Conservation (phyloP, 2,329 filamentous ascomycete species). For the Trichoderma harzianum region DNA sequence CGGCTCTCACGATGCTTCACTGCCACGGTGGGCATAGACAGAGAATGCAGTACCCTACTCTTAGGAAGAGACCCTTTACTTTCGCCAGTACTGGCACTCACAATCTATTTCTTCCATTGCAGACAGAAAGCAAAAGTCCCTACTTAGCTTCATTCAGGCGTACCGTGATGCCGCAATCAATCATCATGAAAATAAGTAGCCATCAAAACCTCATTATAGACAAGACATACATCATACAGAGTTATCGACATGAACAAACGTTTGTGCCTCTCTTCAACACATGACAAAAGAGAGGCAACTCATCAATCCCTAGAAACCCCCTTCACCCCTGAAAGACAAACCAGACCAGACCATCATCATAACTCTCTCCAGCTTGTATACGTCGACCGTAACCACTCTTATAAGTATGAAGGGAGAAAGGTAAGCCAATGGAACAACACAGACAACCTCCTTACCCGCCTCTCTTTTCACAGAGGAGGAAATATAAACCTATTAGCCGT, state of each 20-base stretch:
- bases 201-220: slow-evolving; percentile 18
- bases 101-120: neutral
- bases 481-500: neutral
- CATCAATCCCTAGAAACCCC: neutral
- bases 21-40: neutral
- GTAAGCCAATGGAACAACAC: neutral
- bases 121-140: neutral
- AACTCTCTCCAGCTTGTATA: neutral
- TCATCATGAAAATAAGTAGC: neutral
- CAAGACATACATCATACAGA: slow-evolving; percentile 23
- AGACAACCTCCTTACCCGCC: neutral
- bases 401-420: neutral
- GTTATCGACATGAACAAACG: slow-evolving; percentile 6
- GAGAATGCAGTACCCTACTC: neutral
- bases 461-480: neutral
- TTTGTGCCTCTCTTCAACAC: neutral
- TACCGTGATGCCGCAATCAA: neutral
- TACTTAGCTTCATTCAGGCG: neutral
- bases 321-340: neutral
- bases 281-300: neutral
- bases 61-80: neutral
- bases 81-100: neutral
- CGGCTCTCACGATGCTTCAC: too few species aligned
- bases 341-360: neutral
- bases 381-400: neutral